A percentile compares a stretch with the other conserved stretches of the same genome.
phyloP scores from a whole-genome alignment of 768 basidiomycete genomes.

The Mrakia blollopis region DNA sequence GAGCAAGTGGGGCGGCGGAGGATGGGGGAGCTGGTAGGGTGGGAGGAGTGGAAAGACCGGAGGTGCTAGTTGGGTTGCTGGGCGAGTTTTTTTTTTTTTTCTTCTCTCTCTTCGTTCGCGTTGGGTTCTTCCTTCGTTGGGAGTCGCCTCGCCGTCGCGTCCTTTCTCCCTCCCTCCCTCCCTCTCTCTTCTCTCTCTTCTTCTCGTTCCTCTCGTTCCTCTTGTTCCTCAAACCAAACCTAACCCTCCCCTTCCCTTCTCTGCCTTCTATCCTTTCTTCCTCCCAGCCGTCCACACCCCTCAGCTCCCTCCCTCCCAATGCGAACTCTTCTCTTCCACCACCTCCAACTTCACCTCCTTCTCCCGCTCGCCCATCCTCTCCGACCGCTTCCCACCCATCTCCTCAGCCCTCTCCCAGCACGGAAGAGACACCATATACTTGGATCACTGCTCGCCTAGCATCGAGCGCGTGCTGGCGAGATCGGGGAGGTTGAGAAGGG shows the following conservation, averaged over 20 bases:
- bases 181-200: background rate
- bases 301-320: background rate
- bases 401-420: background rate
- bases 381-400: slow-evolving; percentile 1
- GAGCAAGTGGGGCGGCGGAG: background rate
- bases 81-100: background rate
- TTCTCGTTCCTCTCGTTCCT: no score
- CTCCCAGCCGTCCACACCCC: background rate
- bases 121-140: background rate
- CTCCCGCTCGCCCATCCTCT: background rate
- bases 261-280: background rate
- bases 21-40: background rate
- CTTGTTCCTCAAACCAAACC: no score
- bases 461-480: background rate
- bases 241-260: background rate
- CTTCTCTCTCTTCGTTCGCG: background rate
- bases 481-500: background rate
- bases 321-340: background rate
- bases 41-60: background rate
- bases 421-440: background rate
- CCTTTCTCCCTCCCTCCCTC: background rate
- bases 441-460: background rate
- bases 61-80: background rate
- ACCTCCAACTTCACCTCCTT: slow-evolving; percentile 3
- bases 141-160: no score